Percentiles rank a stretch among this genome's conserved stretches.
These are phyloP conservation scores for Tuber magnatum DNA, from an alignment of 495 filamentous ascomycete species.

Conservation along the genomic window DNA sequence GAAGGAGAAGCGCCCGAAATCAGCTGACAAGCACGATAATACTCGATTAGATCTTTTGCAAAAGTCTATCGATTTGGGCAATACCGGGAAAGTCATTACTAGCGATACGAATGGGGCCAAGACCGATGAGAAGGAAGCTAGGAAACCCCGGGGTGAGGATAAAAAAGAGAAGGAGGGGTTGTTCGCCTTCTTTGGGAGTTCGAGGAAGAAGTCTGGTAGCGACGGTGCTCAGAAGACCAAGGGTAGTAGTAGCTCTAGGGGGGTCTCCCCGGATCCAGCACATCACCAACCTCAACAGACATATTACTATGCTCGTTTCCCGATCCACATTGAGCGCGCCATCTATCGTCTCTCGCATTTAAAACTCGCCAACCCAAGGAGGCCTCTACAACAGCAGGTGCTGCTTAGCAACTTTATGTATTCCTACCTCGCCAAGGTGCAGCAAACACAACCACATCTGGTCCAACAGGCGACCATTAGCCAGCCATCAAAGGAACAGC, in stretches of 20 bases:
- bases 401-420: constrained; percentile 99
- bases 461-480: constrained; percentile 57
- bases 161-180: constrained; percentile 74
- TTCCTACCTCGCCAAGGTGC: constrained; percentile 95
- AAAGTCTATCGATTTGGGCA: constrained; percentile 61
- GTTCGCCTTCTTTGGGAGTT: constrained; percentile 80
- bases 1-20: constrained; percentile 49
- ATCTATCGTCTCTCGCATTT: constrained; percentile 99
- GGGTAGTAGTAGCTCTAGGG: constrained; percentile 60
- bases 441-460: constrained; percentile 93
- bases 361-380: constrained; percentile 92
- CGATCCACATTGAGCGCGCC: constrained; percentile 89
- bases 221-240: constrained; percentile 61
- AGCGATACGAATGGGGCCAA: constrained; percentile 27
- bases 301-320: constrained; percentile 90
- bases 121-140: constrained; percentile 50
- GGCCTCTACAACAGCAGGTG: constrained; percentile 89
- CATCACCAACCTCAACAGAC: constrained; percentile 54
- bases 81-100: constrained; percentile 45
- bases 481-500: constrained; percentile 56
- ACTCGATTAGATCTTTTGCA: constrained; percentile 75
- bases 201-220: constrained; percentile 71
- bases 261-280: constrained; percentile 70
- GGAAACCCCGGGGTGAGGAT: constrained; percentile 61
- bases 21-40: constrained; percentile 55